Base-by-base conservation (phyloP, 2,329 filamentous ascomycete genomes). In the Hypomyces perniciosus region DNA sequence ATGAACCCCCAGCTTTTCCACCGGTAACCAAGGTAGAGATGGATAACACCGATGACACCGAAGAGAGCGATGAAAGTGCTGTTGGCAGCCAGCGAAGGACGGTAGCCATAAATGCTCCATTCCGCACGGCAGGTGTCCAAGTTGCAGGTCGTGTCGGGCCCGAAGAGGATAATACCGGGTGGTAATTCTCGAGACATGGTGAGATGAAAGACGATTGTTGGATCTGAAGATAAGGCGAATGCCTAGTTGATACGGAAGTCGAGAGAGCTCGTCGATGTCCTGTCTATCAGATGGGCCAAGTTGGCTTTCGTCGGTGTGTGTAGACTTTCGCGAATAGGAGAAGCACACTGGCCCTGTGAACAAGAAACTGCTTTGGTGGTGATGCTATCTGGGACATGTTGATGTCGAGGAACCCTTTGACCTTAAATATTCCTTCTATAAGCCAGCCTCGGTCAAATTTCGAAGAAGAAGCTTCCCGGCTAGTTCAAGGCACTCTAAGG, bases 21-120 rank as follows among this genome's bases (percentile, higher is more conserved):
- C 37, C 70, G 62, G 38, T 72, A 41, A 40, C 77, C 77, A n/a
- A 76, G 65, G 41, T 63, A 65, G 35, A 65, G 42, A 51, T 80
- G 77, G n/a, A 70, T 52, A 13, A 67, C 27, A 13, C 64, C 65
- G 20, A 73, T 42, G 37, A 76, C 31, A 43, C 58, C 62, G 59
- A 82, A 85, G 35, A 84, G 56, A 34, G 64, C 73, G 2, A 76
- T 54, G 58, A 81, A 80, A 43, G 71, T 53, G 42, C 69, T 65
- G 59, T 85, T 85, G 52, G 77, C 77, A 8, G 66, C 64, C 2
- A 84, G 63, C 29, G 70, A 70, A 29, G 83, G 75, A 31, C 72
- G 69, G 64, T 84, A 85, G 47, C 68, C 60, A 62, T 83, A 79
- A 56, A 79, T 68, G 60, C 70, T 76, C 61, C 61, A 68, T 48